Evolutionary conservation across 441 rosid genomes (phyloP).

Genomic region (Pelargonium cotyledonis): DNA sequence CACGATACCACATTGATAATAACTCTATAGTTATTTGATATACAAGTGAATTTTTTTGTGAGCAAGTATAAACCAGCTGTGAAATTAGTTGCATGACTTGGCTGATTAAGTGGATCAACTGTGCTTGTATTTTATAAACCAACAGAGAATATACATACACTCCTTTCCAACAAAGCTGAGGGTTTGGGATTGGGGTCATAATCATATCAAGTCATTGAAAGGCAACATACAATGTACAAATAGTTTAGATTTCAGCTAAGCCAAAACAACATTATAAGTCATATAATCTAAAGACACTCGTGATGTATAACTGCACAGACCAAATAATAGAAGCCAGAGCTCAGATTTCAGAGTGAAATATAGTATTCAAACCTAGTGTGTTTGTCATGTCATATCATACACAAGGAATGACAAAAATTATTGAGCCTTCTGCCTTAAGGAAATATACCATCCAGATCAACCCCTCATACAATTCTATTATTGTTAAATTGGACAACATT

Average conservation of each 20-base stretch:
- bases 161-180: constrained; percentile 2
- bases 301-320: neutral
- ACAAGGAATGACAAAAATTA: neutral
- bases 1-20: neutral
- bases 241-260: neutral
- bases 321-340: neutral
- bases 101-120: neutral
- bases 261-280: neutral
- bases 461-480: neutral
- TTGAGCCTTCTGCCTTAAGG: too few species aligned
- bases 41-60: neutral
- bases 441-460: neutral
- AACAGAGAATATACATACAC: neutral
- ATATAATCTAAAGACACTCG: too few species aligned
- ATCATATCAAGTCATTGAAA: too few species aligned
- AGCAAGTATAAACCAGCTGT: neutral
- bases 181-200: neutral
- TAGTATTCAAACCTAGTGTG: neutral
- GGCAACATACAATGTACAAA: neutral
- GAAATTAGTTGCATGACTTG: neutral
- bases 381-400: neutral
- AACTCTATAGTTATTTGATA: neutral
- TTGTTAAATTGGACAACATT: neutral
- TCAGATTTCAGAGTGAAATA: neutral
- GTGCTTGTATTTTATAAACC: neutral